Base-by-base conservation (phyloP, 1,284 basidiomycete species). In the Ceratobasidium sp. region DNA sequence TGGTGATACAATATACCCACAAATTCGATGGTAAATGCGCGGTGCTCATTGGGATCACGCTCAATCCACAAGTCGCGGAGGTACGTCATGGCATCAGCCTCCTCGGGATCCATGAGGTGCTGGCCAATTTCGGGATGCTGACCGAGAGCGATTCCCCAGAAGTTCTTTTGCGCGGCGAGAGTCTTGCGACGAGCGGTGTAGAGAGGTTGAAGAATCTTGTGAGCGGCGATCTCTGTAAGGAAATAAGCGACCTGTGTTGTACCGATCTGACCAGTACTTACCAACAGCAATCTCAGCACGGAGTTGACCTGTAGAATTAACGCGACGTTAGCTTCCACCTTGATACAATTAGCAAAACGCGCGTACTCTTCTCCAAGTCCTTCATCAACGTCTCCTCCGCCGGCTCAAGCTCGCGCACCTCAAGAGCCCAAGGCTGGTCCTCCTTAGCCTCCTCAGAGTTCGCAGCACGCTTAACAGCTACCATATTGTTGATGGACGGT, bases 21-120 rank as follows among this genome's bases (percentile, higher is more conserved):
- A 82, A 94, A 92, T 85, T 94, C 92, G 75, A 94, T 82, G 50
- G 88, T 91, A 84, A 91, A 94, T 80, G 89, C 90, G 77, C 93
- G 85, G 74, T 88, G 87, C 81, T 94, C 93, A 31, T 82, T 81
- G 47, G 86, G 79, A 80, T 94, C 89, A 59, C 92, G 88, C 74
- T 83, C 85, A 51, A 94, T 85, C 91, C 92, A 93, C n/a, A 94
- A 76, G 79, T 94, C 93, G 80, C 93, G 91, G 77, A 94, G 85
- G 81, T 91, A 92, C 82, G 87, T 89, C 81, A 94, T 81, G 17
- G 93, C 93, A 76, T 88, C 85, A 81, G 90, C 89, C 82, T 94
- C 93, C 31, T 89, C 86, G 9, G 69, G 51, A 22, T 72, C 56
- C 27, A 50, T n/a, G 44, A 72, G 45, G 57, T 72, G 57, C 22